Base-by-base conservation (phyloP, 2,329 filamentous ascomycete species). In the Rhynchosporium agropyri region DNA sequence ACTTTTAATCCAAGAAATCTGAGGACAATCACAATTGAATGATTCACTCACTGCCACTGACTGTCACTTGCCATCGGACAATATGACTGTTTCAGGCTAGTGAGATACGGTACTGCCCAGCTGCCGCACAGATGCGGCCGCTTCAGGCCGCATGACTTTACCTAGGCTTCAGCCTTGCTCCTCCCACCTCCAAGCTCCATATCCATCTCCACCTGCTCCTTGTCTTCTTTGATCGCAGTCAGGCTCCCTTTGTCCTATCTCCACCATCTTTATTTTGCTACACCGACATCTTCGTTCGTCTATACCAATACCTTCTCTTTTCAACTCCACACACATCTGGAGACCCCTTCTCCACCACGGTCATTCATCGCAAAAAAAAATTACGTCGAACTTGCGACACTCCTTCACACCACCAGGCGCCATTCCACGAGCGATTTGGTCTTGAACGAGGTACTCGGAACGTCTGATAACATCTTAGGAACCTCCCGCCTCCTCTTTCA, bases 351-450 rank as follows among this genome's bases (percentile, higher is more conserved):
- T 57, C 51, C 51, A 36, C 10, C 40, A 57, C 54, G 26, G 33
- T 60, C 45, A n/a, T 60, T 63, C 56, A 28, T 26, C 43, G 48
- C 46, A 62, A 31, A 50, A 26, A 7, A n/a, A 15, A 29, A 20
- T 43, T 33, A n/a, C 51, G 29, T 50, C 54, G 38, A 57, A 62
- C 36, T 54, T 62, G 54, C 53, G 54, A 62, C 49, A 58, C 33
- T 40, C 43, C 36, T 26, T 26, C 46, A 53, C 31, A 20, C 54
- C 12, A 45, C 26, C 59, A 55, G 60, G 31, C 62, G 51, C 53
- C 59, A 54, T 57, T 45, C 46, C 60, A 54, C 62, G 42, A 33
- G 40, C 29, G 43, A 46, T 40, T 58, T 29, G 31, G 45, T 15
- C 33, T 7, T 13, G 45, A 31, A 50, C 13, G 43, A 28, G 28